Base-by-base conservation (phyloP, 768 basidiomycete species). In the Tylopilus balloui region DNA sequence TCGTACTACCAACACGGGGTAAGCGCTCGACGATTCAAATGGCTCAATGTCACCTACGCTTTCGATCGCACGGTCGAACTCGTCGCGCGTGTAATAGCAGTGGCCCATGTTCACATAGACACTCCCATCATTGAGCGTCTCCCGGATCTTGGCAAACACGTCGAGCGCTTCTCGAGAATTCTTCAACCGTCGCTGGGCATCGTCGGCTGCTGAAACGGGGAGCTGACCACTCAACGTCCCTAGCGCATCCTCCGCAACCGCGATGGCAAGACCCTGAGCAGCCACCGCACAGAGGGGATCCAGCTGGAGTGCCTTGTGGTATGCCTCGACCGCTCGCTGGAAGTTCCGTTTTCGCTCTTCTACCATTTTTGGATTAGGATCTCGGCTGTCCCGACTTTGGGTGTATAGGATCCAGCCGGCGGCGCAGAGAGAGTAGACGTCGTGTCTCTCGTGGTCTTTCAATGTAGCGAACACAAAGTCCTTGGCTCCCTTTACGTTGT, bases 61-160 rank as follows among this genome's bases (percentile, higher is more conserved):
- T 68, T 99, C 94, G 54, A 98, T 94, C 1, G 96, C 95, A 42
- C 89, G 78, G 55, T 98, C 95, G 63, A 86, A 96, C 64, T 99
- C 95, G 51, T 96, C 95, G 43, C 91, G 77, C 17, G 83, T 79
- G 62, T 91, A 95, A 64, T 93, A 88, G 60, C 93, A 96, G 61
- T 98, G 96, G 0, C 94, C 96, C 76, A 97, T 94, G 65, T 99
- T 99, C 61, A 91, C 75, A 62, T 94, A 92, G 4, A 96, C 92
- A 51, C 88, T 88, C 7, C 89, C 91, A 36, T 82, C 80, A 50
- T 81, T 79, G 45, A 92, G 70, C 2, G 83, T 86, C 70, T 98
- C 96, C 47, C 92, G 78, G 44, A 98, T 86, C 68, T 95, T 92
- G 3, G 83, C 86, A 61, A 99, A 92, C 29, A 95, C 78, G 41